Evolutionary conservation across 495 filamentous ascomycete genomes (phyloP), one percentile per base, ranked within the genome.

Genomic region (Podospora conica): DNA sequence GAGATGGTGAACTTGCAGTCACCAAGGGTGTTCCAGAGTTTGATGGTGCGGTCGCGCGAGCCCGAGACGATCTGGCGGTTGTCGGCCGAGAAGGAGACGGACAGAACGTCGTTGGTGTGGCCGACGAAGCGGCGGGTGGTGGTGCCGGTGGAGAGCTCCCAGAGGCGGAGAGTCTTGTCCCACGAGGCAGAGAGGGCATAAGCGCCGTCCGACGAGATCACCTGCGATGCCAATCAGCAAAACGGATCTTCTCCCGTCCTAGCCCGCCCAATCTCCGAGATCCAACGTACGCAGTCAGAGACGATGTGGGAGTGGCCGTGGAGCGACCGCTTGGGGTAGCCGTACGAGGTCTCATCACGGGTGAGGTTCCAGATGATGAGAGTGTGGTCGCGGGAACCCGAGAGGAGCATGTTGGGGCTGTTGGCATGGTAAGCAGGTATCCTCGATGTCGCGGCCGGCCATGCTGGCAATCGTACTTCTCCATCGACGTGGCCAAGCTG

Each of bases 1-100:
- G 91, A 95, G 87, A 99, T 98, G 86, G 94, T 99, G 88, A 87
- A 99, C 87, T 99, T 99, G 92, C 95, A 99, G 87, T 99, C 95
- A 80, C 95, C 95, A 62, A 99, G 92, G 74, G 95, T 99, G 86
- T 99, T 99, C 95, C 95, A 99, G 71, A 99, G 88, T 91, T 98
- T 99, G 88, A 99, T 99, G 75, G 90, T 91, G 76, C 93, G 89
- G 84, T 99, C 95, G 77, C 95, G 92, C 56, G 95, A 98, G 66
- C 93, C 95, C 69, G 95, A 98, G 76, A 99, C 95, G 83, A 99
- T 99, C 87, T 99, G 95, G 78, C 95, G 92, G 89, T 99, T 99
- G 86, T 99, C 95, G 87, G 95, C 95, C 76, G 95, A 99, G 91
- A 99, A 99, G 73, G 93, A 97, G 78, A 99, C 95, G 81, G 95